Base-by-base conservation (phyloP, 1,139 yeast species). In the Taiozyma sp. region DNA sequence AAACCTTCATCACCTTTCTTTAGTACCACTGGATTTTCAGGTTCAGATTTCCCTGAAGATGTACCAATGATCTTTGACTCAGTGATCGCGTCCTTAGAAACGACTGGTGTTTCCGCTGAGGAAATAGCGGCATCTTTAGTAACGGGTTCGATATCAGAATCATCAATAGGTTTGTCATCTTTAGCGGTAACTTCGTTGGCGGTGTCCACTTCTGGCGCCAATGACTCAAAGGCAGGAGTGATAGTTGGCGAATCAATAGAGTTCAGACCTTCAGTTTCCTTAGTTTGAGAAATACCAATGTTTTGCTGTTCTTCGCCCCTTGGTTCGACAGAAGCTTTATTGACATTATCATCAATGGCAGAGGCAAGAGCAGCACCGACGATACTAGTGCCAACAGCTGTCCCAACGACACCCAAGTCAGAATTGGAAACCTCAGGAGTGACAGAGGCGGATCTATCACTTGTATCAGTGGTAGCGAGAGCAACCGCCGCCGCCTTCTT, bases 401-500 rank as follows among this genome's bases (percentile, higher is more conserved):
- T n/a, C 4, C 24, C 30, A 40, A 19, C 13, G 19, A 24, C 41
- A 9, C 34, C n/a, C 22, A 12, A 14, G 32, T 32, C 43, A 29
- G 39, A 19, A 28, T 27, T 14, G 14, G 39, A 38, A 27, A 45
- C 24, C 24, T 43, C 29, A 5, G 34, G 16, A 32, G 38, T n/a
- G 8, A 27, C 29, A 14, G 34, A 36, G 36, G 28, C 29, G n/a
- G 48, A 14, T 12, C 23, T n/a, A 3, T 32, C 38, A 23, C 38
- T 44, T 8, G 41, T 27, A 23, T 40, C 43, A n/a, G 19, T 32
- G n/a, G 32, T 38, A 13, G 49, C 27, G 10, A 38, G 41, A 36
- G 41, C 44, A 28, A 48, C 45, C 36, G 54, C 51, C 10, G 49
- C 46, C n/a, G 48, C 46, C 56, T 51, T 54, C 58, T 51, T 65